Evolutionary conservation across 2,329 filamentous ascomycete species (phyloP).

Genomic region (Penicillium aurantiogriseum): DNA sequence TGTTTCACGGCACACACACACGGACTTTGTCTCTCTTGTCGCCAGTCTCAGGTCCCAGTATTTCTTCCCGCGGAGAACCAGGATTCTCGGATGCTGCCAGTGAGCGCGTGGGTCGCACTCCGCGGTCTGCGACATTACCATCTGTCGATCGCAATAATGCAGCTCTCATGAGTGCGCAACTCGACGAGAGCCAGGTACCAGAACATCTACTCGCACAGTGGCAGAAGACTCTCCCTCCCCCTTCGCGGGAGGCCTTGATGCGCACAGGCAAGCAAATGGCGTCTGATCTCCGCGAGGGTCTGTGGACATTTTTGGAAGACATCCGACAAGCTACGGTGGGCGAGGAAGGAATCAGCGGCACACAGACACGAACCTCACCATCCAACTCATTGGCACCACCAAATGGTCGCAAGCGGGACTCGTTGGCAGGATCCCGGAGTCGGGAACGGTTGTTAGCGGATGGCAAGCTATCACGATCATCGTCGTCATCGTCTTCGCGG

Average conservation of each 20-base stretch:
- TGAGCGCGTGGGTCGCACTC: constrained; percentile 36
- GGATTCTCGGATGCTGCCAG: constrained; percentile 13
- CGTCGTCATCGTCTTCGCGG: constrained; percentile 33
- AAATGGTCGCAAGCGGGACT: constrained; percentile 29
- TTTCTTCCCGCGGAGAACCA: constrained; percentile 20
- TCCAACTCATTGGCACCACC: constrained; percentile 21
- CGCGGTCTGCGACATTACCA: constrained; percentile 43
- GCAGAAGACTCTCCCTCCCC: constrained; percentile 44
- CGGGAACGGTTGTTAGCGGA: constrained; percentile 33
- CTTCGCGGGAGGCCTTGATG: constrained; percentile 53
- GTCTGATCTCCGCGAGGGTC: constrained; percentile 81
- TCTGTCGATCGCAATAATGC: constrained; percentile 37
- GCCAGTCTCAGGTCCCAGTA: constrained; percentile 39
- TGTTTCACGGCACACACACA: constrained; percentile 66
- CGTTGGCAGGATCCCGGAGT: constrained; percentile 33
- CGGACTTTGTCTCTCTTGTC: constrained; percentile 79
- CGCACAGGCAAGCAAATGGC: constrained; percentile 72
- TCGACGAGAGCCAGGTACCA: constrained; percentile 25
- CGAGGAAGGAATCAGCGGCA: constrained; percentile 75
- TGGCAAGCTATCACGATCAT: constrained; percentile 31
- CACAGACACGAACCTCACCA: constrained; percentile 39
- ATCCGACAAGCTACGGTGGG: constrained; percentile 93
- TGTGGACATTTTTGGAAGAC: constrained; percentile 95
- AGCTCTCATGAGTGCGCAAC: constrained; percentile 18
- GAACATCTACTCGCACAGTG: constrained; percentile 41